A percentile compares a stretch with the other conserved stretches of the same genome.
phyloP scores from a whole-genome alignment of 495 filamentous ascomycete genomes.

The Penicillium samsonianum region DNA sequence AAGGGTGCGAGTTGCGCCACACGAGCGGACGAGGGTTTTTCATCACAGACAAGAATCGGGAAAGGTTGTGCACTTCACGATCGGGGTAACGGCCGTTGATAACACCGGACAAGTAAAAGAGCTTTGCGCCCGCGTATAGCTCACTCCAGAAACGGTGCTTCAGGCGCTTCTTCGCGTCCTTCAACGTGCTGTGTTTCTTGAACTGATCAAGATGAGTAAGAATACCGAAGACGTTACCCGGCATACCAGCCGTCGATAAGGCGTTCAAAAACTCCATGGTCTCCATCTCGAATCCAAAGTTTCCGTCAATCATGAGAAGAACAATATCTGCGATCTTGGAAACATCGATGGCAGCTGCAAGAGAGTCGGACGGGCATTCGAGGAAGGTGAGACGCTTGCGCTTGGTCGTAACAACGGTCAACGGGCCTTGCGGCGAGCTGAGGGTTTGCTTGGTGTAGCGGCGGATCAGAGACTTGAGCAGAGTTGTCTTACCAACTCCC shows the following conservation, averaged over 20 bases:
- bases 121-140: constrained; percentile 91
- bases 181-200: constrained; percentile 83
- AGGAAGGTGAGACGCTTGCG: constrained; percentile 89
- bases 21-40: constrained; percentile 94
- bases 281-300: constrained; percentile 99
- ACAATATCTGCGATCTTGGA: constrained; percentile 97
- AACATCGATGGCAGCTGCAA: constrained; percentile 93
- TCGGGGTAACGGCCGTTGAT: constrained; percentile 96
- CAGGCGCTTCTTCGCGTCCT: constrained; percentile 88
- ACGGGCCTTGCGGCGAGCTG: constrained; percentile 81
- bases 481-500: constrained; percentile 74
- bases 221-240: constrained; percentile 96
- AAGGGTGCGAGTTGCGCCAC: constrained; percentile 97
- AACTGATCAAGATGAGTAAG: constrained; percentile 96
- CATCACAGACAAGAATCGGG: constrained; percentile 94
- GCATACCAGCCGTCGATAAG: constrained; percentile 87
- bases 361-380: constrained; percentile 90
- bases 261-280: constrained; percentile 99
- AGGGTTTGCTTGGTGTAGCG: constrained; percentile 96
- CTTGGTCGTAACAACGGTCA: constrained; percentile 95
- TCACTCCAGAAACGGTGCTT: constrained; percentile 97
- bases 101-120: constrained; percentile 94
- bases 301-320: constrained; percentile 95
- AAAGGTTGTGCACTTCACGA: constrained; percentile 92
- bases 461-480: constrained; percentile 89